These are phyloP conservation scores for Colletotrichum destructivum DNA, from an alignment of 2,329 filamentous ascomycete species.

Conservation along the genomic window DNA sequence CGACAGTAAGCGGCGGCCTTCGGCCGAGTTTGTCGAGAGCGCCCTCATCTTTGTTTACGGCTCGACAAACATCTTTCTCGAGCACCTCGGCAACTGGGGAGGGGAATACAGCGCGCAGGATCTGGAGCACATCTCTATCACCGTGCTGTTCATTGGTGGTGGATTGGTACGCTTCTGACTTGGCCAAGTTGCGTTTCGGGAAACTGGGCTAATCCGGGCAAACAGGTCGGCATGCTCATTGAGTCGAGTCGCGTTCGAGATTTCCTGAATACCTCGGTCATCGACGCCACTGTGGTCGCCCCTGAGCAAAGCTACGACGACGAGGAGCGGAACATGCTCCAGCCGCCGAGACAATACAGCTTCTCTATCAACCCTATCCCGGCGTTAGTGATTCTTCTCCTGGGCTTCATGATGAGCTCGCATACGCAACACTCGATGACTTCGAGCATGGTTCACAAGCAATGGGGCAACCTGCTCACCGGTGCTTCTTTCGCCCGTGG, in stretches of 20 bases:
- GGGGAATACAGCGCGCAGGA: conserved; percentile 82
- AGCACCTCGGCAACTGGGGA: conserved; percentile 85
- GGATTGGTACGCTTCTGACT: conserved; percentile 75
- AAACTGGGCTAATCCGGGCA: conserved; percentile 45
- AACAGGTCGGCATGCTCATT: conserved; percentile 84
- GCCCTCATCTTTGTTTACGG: conserved; percentile 93
- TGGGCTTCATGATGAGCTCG: conserved; percentile 96
- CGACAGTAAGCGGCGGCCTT: conserved; percentile 78
- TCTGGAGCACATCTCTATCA: conserved; percentile 93
- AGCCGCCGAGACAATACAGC: conserved; percentile 76
- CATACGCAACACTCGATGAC: conserved; percentile 89
- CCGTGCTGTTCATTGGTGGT: conserved; percentile 93
- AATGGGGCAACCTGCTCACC: conserved; percentile 90
- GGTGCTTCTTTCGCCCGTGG: conserved; percentile 85
- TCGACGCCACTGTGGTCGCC: conserved; percentile 52
- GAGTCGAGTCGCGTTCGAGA: conserved; percentile 81
- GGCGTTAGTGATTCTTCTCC: conserved; percentile 85
- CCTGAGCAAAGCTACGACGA: conserved; percentile 54
- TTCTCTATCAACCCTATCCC: conserved; percentile 92
- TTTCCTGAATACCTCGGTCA: conserved; percentile 71
- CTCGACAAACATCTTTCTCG: conserved; percentile 90
- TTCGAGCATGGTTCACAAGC: conserved; percentile 92
- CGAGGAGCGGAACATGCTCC: conserved; percentile 61
- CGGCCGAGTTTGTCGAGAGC: conserved; percentile 91
- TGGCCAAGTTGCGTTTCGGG: not conserved